Base-by-base conservation (phyloP, 768 basidiomycete genomes). In the Leccinum aurantiacum region DNA sequence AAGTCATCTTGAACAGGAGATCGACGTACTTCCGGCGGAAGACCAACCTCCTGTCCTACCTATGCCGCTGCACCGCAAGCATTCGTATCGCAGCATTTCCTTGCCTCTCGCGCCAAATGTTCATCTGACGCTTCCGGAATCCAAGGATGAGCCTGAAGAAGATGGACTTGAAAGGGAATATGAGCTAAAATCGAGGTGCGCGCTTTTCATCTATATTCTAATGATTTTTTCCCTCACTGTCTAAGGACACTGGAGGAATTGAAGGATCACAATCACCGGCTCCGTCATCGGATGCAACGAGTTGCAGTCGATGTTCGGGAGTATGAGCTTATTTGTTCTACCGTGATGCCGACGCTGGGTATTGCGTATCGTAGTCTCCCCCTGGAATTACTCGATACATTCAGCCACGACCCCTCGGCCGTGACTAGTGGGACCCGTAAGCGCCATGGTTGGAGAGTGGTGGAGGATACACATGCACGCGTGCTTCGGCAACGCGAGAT, bases 361-460 rank as follows among this genome's bases (percentile, higher is more conserved):
- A 70, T 82, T 29, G 70, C 77, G 8, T 77, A 84, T 63, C 74
- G 68, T 15, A 74, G 76, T 41, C 76, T 92, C 44, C 86, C 90
- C 7, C 76, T 77, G 63, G 88, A 90, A 22, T 78, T 92, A 7
- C 72, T 90, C 38, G 90, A 91, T 53, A 87, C 89, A 3, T 85
- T 91, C 66, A 83, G 80, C 38, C 89, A 89, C 60, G 90, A 93
- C 69, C 90, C 90, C 52, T 84, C 88, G 3, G 84, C 86, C n/a
- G 85, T 91, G 19, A 88, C 84, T 3, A 81, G 87, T 17, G 74
- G 81, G 6, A 89, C 90, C 0, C 82, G 86, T 51, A 78, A 82
- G 47, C 78, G 80, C 29, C 77, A 75, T 54, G 84, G 89, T 10
- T 92, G 87, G 86, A 78, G 80, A 61, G 88, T 87, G 2, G 88